Evolutionary conservation across 1,284 basidiomycete genomes (phyloP), one percentile per base, ranked within the genome.

Genomic region (Ustilago trichophora): DNA sequence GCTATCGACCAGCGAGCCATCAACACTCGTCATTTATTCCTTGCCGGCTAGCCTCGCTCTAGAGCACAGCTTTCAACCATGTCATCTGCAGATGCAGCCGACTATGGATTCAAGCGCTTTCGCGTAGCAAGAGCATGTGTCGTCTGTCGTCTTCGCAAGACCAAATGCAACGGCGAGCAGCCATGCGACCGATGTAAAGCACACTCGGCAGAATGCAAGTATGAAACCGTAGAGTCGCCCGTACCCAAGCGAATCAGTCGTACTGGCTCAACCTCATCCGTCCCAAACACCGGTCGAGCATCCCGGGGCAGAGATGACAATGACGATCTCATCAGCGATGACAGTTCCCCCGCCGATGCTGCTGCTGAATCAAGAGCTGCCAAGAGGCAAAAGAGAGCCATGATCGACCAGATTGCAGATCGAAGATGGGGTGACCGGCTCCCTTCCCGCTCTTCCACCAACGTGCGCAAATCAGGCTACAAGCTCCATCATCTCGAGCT

Each of bases 181-280:
- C 66, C 66, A 3, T 69, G 66, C 49, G 60, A 69, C 43, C 59
- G 66, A 6, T 69, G 66, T 52, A 58, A 64, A 48, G 59, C 66
- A 3, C 66, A 64, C 32, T 63, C 55, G 18, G 66, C 66, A 19
- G 56, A 63, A 16, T 69, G 66, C 56, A 64, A 55, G 47, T 69
- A 69, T 55, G 60, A 68, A 3, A 58, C 50, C 32, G 33, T 63
- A 13, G 65, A 68, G n/a, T 40, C 60, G 3, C 60, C 58, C 31
- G 47, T 19, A 10, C 58, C 58, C 16, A 57, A 56, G 19, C 48
- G 54, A 8, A 35, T 50, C 50, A 41, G 46, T 35, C 58, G 59
- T 6, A 56, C 50, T 19, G 50, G 41, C 19, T 65, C 62, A 4
- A 37, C 48, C 6, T 48, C 50, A 5, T 52, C 47, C n/a, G 16